phyloP scores from a whole-genome alignment of 495 filamentous ascomycete genomes.

The Rhypophila decipiens region DNA sequence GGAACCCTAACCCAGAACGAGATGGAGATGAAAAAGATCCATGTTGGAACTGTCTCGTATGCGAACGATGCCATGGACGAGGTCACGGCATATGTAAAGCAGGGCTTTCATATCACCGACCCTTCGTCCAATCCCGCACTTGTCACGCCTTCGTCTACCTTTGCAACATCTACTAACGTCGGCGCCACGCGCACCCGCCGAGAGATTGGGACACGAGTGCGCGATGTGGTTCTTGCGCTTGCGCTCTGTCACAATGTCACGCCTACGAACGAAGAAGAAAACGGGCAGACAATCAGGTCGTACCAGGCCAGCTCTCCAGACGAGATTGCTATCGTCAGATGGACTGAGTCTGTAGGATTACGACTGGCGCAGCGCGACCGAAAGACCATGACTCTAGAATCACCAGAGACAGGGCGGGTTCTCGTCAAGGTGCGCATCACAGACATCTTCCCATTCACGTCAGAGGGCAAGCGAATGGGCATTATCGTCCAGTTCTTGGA shows the following conservation, averaged over 20 bases:
- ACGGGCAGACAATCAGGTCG: constrained; percentile 67
- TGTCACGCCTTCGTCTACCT: constrained; percentile 68
- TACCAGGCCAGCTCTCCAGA: constrained; percentile 98
- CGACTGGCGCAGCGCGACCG: constrained; percentile 81
- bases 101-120: constrained; percentile 59
- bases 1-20: constrained; percentile 97
- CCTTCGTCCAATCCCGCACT: constrained; percentile 36
- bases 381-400: constrained; percentile 73
- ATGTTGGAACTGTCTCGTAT: constrained; percentile 96
- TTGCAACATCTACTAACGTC: constrained; percentile 49
- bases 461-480: constrained; percentile 98
- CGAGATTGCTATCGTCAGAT: constrained; percentile 95
- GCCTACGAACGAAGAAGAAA: constrained; percentile 71
- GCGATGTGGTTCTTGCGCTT: constrained; percentile 84
- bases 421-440: constrained; percentile 86
- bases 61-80: constrained; percentile 99
- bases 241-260: constrained; percentile 98
- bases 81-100: constrained; percentile 75
- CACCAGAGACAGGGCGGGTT: constrained; percentile 63
- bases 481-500: constrained; percentile 79
- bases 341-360: constrained; percentile 89
- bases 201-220: constrained; percentile 87
- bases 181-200: constrained; percentile 73
- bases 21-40: constrained; percentile 98
- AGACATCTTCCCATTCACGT: constrained; percentile 96